phyloP scores from a whole-genome alignment of 2,329 filamentous ascomycete species.

The Leptographium wingfieldii region DNA sequence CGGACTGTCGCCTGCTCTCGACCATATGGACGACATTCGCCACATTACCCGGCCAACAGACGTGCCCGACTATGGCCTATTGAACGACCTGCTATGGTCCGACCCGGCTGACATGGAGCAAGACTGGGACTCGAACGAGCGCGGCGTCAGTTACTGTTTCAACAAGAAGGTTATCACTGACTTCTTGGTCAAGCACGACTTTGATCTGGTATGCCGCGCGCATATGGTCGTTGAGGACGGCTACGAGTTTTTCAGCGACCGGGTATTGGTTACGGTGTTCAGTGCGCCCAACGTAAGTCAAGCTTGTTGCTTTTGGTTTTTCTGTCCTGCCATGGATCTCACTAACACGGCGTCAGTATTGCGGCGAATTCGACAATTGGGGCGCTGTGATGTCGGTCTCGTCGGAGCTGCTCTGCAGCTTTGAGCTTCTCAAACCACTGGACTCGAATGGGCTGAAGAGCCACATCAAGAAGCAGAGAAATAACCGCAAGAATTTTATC shows the following conservation, averaged over 20 bases:
- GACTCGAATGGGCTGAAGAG: slow-evolving; percentile 95
- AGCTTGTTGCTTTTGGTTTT: not conserved
- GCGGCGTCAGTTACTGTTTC: slow-evolving; percentile 96
- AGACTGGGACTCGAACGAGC: slow-evolving; percentile 95
- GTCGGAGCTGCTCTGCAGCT: slow-evolving; percentile 84
- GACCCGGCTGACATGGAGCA: slow-evolving; percentile 96
- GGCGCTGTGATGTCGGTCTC: slow-evolving; percentile 98
- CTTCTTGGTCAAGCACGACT: slow-evolving; percentile 87
- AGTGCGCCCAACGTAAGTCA: slow-evolving; percentile 88
- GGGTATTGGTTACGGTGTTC: slow-evolving; percentile 91
- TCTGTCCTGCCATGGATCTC: not conserved
- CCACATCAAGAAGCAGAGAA: slow-evolving; percentile 96
- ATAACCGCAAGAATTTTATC: slow-evolving; percentile 86
- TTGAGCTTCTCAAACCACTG: slow-evolving; percentile 89
- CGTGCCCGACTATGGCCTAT: slow-evolving; percentile 87
- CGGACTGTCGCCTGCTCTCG: slow-evolving; percentile 78
- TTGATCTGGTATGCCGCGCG: slow-evolving; percentile 90
- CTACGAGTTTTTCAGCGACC: slow-evolving; percentile 96
- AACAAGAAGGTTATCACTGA: slow-evolving; percentile 97
- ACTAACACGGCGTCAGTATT: slow-evolving; percentile 50
- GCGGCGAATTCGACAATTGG: slow-evolving; percentile 98
- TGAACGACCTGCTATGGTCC: slow-evolving; percentile 94
- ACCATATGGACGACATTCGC: slow-evolving; percentile 97
- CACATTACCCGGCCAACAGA: slow-evolving; percentile 93
- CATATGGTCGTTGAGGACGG: slow-evolving; percentile 99